Evolutionary conservation across 2,329 filamentous ascomycete species (phyloP).

Genomic region (Claviceps lovelessii): DNA sequence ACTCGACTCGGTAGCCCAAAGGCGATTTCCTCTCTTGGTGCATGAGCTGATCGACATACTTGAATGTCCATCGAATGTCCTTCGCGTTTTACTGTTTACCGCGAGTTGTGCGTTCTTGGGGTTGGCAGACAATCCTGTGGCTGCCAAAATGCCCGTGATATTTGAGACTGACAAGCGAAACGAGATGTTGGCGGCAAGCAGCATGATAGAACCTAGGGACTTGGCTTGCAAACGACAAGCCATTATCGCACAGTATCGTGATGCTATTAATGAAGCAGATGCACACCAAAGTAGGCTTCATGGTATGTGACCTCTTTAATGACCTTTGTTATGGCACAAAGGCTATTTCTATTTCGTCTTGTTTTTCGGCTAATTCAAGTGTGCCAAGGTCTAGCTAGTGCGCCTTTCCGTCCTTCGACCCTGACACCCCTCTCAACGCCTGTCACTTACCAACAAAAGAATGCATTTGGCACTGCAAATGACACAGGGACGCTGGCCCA

Average conservation of each 20-base stretch:
- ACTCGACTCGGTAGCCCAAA: conserved; percentile 4
- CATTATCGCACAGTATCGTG: neutral
- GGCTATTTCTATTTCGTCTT: neutral
- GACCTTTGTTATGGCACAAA: neutral
- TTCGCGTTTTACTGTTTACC: conserved; percentile 17
- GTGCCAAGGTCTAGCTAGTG: neutral
- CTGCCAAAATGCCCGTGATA: neutral
- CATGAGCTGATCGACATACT: conserved; percentile 13
- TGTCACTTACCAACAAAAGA: neutral
- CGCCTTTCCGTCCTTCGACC: neutral
- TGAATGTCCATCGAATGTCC: conserved; percentile 12
- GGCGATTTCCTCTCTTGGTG: conserved; percentile 16
- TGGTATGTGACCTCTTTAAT: neutral
- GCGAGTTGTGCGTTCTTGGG: conserved; percentile 15
- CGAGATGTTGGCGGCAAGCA: neutral
- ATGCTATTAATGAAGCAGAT: neutral
- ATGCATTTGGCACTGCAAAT: neutral
- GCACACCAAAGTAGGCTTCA: neutral
- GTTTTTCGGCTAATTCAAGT: neutral
- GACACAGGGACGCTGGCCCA: neutral
- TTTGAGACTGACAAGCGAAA: neutral
- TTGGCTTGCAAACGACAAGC: neutral
- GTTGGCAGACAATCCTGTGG: neutral
- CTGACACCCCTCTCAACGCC: neutral
- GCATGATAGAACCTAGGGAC: neutral